Percentiles rank a stretch among this genome's conserved stretches.
Conservation (phyloP, 2,329 filamentous ascomycete genomes). For the Trichoderma simmonsii region DNA sequence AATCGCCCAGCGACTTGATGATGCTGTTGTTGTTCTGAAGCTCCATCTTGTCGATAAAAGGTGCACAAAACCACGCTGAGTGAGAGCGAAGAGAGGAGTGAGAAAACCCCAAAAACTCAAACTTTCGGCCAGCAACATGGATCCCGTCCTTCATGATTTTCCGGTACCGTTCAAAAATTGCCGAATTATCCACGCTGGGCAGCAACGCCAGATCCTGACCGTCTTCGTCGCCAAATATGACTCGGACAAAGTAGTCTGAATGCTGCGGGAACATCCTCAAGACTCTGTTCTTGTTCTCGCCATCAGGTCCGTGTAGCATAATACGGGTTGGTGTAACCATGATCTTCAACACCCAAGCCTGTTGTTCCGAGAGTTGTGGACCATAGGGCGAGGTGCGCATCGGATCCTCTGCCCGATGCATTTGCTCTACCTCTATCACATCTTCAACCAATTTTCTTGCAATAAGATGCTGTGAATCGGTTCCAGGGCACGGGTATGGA, state of each 20-base stretch:
- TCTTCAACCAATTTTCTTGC: conserved; percentile 39
- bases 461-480: conserved; percentile 41
- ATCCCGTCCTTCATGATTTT: conserved; percentile 57
- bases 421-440: conserved; percentile 41
- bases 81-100: conserved; percentile 73
- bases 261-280: conserved; percentile 61
- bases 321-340: conserved; percentile 59
- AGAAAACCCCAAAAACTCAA: conserved; percentile 71
- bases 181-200: conserved; percentile 42
- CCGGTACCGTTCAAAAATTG: conserved; percentile 59
- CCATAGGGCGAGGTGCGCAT: conserved; percentile 29
- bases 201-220: conserved; percentile 62
- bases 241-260: conserved; percentile 64
- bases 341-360: conserved; percentile 53
- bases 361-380: conserved; percentile 33
- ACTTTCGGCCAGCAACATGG: conserved; percentile 59
- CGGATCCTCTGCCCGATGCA: conserved; percentile 29
- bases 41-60: conserved; percentile 37
- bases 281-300: conserved; percentile 67
- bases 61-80: conserved; percentile 61
- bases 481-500: conserved; percentile 51
- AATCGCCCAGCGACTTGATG: conserved; percentile 49
- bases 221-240: conserved; percentile 72
- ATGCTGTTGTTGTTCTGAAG: conserved; percentile 42
- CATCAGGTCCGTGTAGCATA: conserved; percentile 57